phyloP scores from a whole-genome alignment of 2,329 filamentous ascomycete species.

The Cladophialophora yegresii region DNA sequence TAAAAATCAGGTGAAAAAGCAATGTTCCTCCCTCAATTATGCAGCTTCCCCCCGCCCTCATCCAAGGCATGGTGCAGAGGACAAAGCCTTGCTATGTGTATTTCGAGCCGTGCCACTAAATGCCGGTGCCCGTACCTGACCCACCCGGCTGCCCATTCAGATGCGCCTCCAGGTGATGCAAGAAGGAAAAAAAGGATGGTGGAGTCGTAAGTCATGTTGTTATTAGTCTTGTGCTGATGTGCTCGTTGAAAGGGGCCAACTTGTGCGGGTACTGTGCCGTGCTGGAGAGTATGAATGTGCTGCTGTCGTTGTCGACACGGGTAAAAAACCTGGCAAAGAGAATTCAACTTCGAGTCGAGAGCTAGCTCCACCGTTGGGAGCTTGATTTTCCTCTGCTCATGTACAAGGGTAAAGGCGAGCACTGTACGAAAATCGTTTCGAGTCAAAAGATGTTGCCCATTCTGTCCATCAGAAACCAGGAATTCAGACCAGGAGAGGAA shows the following conservation, averaged over 20 bases:
- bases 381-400: background rate
- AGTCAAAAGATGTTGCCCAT: background rate
- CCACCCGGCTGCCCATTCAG: background rate
- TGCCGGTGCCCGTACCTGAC: background rate
- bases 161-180: background rate
- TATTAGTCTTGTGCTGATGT: background rate
- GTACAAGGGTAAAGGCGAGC: background rate
- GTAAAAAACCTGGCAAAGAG: background rate
- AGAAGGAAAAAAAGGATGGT: background rate
- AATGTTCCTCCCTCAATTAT: background rate
- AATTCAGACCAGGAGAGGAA: background rate
- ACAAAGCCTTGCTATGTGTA: background rate
- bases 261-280: background rate
- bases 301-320: background rate
- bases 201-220: constrained; percentile 1
- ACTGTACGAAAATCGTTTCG: background rate
- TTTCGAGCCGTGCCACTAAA: background rate
- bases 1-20: background rate
- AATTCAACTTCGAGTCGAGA: background rate
- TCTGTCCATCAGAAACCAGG: background rate
- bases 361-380: background rate
- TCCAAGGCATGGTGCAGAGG: background rate
- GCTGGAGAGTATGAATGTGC: background rate
- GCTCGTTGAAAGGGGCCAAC: background rate
- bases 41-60: background rate